Base-by-base conservation (phyloP, 2,329 filamentous ascomycete genomes). In the Neopestalotiopsis rosae region DNA sequence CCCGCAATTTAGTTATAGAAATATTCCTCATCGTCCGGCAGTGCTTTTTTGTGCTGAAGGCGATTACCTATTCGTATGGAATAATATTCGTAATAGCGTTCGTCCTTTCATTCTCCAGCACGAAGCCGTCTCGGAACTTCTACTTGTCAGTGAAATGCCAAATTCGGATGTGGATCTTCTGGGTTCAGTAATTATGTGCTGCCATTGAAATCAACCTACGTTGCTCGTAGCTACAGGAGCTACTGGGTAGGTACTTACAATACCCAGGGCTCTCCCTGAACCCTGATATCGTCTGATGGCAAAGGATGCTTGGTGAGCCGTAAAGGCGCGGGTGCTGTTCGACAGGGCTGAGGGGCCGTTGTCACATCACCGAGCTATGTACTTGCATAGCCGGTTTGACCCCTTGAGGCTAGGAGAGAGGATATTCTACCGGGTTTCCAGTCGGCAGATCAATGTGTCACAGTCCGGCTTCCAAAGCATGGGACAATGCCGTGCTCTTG, bases 391-490 rank as follows among this genome's bases (percentile, higher is more conserved):
- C 45, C 45, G 20, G 45, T 52, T 9, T 17, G 17, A 52, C 17
- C 45, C 45, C 17, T 52, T 52, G 45, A 52, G 45, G 45, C 45
- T 52, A 52, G 45, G 45, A 52, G 45, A 52, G 17, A 52, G n/a
- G 20, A 9, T 52, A 52, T 52, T 52, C 45, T 24, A 52, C 45
- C 45, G 45, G 45, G 45, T 52, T 52, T 52, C 45, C 20, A 24
- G 45, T 52, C 45, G 45, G 45, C 45, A 52, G 45, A 52, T 52
- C 45, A 52, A n/a, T 52, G 45, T 52, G 20, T 52, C 45, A 52
- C n/a, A 52, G 17, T 52, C 45, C 45, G 45, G 45, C 45, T n/a
- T 52, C 17, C 20, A 20, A 52, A 52, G 45, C 20, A 52, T 17
- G 45, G 45, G 45, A 52, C 45, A 24, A 52, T 52, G 45, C 45